Conservation (phyloP, 2,329 filamentous ascomycete genomes). For the Triangularia setosa region DNA sequence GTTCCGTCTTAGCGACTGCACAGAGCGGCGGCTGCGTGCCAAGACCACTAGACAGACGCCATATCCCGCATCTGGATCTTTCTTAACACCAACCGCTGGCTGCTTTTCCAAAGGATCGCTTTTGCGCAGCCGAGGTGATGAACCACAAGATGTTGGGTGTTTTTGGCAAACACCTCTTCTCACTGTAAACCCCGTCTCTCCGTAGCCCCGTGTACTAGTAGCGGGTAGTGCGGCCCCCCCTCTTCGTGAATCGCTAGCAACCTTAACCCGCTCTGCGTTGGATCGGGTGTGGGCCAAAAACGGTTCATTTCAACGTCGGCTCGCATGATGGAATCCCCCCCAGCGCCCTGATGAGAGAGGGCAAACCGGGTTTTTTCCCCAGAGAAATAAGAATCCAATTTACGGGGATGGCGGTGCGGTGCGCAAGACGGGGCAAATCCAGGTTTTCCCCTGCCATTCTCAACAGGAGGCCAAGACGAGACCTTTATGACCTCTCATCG, state of each 20-base stretch:
- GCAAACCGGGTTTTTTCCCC: not conserved
- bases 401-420: not conserved
- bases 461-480: not conserved
- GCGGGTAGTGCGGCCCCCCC: not conserved
- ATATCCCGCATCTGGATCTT: conserved; percentile 9
- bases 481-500: not conserved
- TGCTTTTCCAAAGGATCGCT: not conserved
- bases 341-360: not conserved
- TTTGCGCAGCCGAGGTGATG: not conserved
- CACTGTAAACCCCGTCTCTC: not conserved
- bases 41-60: conserved; percentile 4
- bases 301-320: conserved; percentile 4
- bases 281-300: conserved; percentile 2
- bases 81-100: not conserved
- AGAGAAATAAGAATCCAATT: not conserved
- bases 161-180: not conserved
- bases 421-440: not conserved
- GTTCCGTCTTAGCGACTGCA: not conserved
- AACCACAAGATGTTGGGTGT: not conserved
- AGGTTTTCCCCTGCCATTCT: conserved; percentile 6
- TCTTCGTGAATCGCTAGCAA: not conserved
- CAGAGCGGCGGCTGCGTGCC: not conserved
- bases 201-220: not conserved
- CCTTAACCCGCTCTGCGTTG: conserved; percentile 8
- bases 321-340: conserved; percentile 4